Evolutionary conservation across 305 asterid species (phyloP), one percentile per base, ranked within the genome.

Genomic region (Striga hermonthica): DNA sequence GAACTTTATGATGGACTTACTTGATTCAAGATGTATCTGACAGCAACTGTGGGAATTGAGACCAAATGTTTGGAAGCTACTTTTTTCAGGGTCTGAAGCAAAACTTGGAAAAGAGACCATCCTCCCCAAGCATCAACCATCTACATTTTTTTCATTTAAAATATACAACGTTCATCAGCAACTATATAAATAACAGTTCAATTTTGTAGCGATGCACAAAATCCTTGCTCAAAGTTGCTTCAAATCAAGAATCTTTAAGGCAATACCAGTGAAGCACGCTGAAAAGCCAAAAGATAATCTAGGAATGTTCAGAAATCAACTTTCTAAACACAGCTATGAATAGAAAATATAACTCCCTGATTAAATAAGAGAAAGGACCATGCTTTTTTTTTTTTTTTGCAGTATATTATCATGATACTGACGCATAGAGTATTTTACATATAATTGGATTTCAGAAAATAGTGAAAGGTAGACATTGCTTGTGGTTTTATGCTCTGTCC

Each of bases 101-200:
- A 67, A 50, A 57, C 81, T 75, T 92, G 98, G 81, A 92, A 92
- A 69, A 82, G 87, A 71, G 82, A 78, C 98, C 98, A 92, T 65
- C 98, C 97, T 66, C 98, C 98, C 98, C 97, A 92, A 43, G 96
- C 97, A 69, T 92, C 97, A 80, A 92, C 82, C 98, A 92, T 92
- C 98, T 92, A 80, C 63, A 71, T 49, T 54, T 67, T 74, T 62
- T 68, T 10, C n/a, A 8, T 1, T 3, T 41, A 10, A 58, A 36
- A 47, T 7, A 31, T n/a, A 48, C 56, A 37, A 7, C 36, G 11
- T 40, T 43, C 44, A 13, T 14, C 12, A 9, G 22, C 14, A 40
- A 16, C 40, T 44, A 12, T 40, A 45, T 12, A 43, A 22, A 22
- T 22, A 22, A 22, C 31, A 22, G 31, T 22, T 22, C 31, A 22